phyloP scores from a whole-genome alignment of 148 eudicot genomes.

The Fagopyrum homotropicum region DNA sequence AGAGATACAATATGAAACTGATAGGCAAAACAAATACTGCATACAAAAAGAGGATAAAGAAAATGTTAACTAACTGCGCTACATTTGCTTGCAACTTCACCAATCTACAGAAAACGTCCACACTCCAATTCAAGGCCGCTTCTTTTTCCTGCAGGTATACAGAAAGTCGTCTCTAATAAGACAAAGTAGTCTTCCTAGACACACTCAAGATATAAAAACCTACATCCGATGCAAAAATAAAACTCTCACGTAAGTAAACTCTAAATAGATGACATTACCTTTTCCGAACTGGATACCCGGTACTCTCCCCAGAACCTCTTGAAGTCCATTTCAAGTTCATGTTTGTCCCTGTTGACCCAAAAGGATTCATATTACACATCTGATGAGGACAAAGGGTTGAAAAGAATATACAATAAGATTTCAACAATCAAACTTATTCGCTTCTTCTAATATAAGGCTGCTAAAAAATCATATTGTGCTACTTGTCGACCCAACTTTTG shows the following conservation, averaged over 20 bases:
- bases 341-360: constrained; percentile 47
- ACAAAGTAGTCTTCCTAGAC: not conserved
- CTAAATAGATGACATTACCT: constrained; percentile 34
- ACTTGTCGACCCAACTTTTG: not conserved
- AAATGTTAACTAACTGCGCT: constrained; percentile 75
- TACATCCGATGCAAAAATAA: not conserved
- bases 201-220: constrained; percentile 8
- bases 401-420: not conserved
- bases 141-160: constrained; percentile 82
- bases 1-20: not conserved
- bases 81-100: constrained; percentile 77
- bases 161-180: not conserved
- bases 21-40: not conserved
- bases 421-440: not conserved
- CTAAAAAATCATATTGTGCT: not conserved
- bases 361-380: not conserved
- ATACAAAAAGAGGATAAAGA: constrained; percentile 25
- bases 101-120: constrained; percentile 94
- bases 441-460: not conserved
- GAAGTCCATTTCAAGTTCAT: constrained; percentile 89
- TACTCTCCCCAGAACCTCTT: constrained; percentile 96
- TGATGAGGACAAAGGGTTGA: not conserved
- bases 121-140: constrained; percentile 83
- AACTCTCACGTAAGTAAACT: not conserved
- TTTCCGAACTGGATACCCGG: constrained; percentile 85